Evolutionary conservation across 306 rosid genomes (phyloP), one percentile per base, ranked within the genome.

Genomic region (Cotoneaster glaucophyllus): DNA sequence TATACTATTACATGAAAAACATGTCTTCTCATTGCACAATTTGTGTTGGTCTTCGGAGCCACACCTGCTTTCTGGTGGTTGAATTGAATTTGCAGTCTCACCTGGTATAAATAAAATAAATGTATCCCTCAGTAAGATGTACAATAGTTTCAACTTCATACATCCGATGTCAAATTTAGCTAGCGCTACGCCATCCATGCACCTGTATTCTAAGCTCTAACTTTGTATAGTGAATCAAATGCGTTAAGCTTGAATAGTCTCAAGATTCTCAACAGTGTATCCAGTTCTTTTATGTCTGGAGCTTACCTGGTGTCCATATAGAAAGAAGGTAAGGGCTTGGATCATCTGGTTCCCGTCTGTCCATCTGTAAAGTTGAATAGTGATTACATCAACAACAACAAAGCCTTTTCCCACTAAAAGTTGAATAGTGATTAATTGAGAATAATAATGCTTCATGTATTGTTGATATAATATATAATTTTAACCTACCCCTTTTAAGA

Each of bases 281-380:
- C 67, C 48, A 22, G 11, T 21, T 45, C 44, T 59, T 54, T 80
- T 64, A 1, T 73, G 44, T 73, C 54, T 78, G 32, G 34, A 58
- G 75, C 85, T 74, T 84, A 95, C 98, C 97, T 84, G 98, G 98
- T 70, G 91, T 85, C 96, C 98, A 95, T 87, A 92, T 90, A 61
- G 97, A 96, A 82, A 95, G 97, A 83, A 92, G 96, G 71, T 95
- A 95, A 25, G 97, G 98, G 78, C 96, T 92, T 53, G 98, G 98
- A 77, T 95, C 98, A 79, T 95, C 96, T 29, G 92, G 95, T 80
- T 95, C 92, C 45, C 96, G 85, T 78, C 69, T 82, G 77, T 92
- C 92, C 93, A 90, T 88, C 98, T 94, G 90, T 71, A 82, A 79
- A 81, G 69, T 82, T 69, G 50, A 70, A 50, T 69, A 68, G 70